Evolutionary conservation across 2,329 filamentous ascomycete species (phyloP).

Genomic region (Apiospora pterosperma): DNA sequence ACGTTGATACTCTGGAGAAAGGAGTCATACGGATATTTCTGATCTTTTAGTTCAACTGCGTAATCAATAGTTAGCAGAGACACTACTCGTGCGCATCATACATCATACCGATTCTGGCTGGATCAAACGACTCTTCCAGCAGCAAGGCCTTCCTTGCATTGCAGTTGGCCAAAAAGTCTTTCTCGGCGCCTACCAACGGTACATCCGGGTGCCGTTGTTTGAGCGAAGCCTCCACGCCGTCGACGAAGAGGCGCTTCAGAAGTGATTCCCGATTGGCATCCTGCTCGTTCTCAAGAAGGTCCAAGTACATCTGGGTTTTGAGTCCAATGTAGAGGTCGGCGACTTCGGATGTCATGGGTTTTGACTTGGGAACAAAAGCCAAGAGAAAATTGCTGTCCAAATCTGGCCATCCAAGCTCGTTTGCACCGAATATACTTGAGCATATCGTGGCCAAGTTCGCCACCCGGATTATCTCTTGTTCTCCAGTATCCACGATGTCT

Average conservation of each 20-base stretch:
- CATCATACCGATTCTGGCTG: not conserved
- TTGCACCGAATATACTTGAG: conserved; percentile 29
- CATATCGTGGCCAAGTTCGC: conserved; percentile 29
- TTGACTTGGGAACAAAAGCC: conserved; percentile 25
- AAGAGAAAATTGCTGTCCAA: conserved; percentile 27
- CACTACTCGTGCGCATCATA: not conserved
- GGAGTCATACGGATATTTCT: conserved; percentile 28
- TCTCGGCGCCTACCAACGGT: conserved; percentile 20
- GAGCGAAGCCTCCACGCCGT: conserved; percentile 21
- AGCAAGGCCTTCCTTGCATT: conserved; percentile 26
- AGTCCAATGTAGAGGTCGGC: conserved; percentile 28
- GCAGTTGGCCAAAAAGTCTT: conserved; percentile 23
- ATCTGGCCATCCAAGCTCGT: conserved; percentile 29
- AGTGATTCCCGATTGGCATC: conserved; percentile 20
- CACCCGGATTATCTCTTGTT: conserved; percentile 26
- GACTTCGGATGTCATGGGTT: conserved; percentile 23
- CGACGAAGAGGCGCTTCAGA: conserved; percentile 26
- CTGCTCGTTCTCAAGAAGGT: conserved; percentile 24
- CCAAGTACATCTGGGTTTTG: conserved; percentile 30
- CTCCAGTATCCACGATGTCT: conserved; percentile 19
- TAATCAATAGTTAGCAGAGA: not conserved
- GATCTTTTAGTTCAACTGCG: conserved; percentile 16
- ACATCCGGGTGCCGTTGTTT: conserved; percentile 22
- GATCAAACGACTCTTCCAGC: conserved; percentile 19
- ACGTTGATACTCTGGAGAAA: conserved; percentile 29